A percentile compares a stretch with the other conserved stretches of the same genome.
Evolutionary conservation across 305 asterid genomes (phyloP).

Genomic region (Caryopteris hybrid): DNA sequence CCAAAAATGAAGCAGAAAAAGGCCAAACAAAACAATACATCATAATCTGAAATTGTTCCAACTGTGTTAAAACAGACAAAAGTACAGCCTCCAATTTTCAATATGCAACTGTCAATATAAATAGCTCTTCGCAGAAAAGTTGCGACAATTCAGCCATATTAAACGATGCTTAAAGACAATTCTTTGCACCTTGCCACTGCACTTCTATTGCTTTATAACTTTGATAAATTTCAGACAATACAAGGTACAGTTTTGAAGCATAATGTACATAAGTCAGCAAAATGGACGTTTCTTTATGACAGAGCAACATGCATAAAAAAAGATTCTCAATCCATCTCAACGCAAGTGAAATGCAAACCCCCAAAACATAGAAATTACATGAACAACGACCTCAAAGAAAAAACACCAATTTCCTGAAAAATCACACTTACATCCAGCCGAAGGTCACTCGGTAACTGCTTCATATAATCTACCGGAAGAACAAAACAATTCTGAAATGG

Average conservation of each 20-base stretch:
- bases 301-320: too few relatives aligned
- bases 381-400: background rate
- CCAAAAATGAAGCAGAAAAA: background rate
- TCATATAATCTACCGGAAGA: constrained; percentile 74
- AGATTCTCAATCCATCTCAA: background rate
- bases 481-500: constrained; percentile 66
- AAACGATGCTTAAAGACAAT: too few relatives aligned
- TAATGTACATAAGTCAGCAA: too few relatives aligned
- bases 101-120: too few relatives aligned
- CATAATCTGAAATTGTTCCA: background rate
- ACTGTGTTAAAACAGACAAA: background rate
- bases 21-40: background rate
- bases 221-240: too few relatives aligned
- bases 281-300: too few relatives aligned
- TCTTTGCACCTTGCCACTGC: too few relatives aligned
- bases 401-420: background rate
- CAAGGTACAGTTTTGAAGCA: too few relatives aligned
- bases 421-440: constrained; percentile 72
- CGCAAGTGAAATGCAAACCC: background rate
- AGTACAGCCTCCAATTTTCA: background rate
- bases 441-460: constrained; percentile 78
- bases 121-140: too few relatives aligned
- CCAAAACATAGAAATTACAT: background rate
- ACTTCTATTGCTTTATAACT: too few relatives aligned
- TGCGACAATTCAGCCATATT: too few relatives aligned